These are phyloP conservation scores for Aspergillus oerlinghausenensis DNA, from an alignment of 2,329 filamentous ascomycete species.

Conservation along the genomic window DNA sequence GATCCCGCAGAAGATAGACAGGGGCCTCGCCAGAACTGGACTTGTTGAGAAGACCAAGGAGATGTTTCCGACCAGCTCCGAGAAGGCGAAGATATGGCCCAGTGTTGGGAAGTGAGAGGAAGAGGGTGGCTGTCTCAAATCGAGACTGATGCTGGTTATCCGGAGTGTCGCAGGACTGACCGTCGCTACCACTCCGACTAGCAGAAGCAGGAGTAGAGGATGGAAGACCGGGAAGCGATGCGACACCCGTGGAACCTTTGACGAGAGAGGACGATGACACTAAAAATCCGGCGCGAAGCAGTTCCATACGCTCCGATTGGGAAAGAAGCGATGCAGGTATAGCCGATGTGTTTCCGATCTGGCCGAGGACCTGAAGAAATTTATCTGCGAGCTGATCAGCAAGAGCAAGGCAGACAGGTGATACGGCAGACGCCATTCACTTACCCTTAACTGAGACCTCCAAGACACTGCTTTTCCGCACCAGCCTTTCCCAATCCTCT, in stretches of 20 bases:
- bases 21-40: slow-evolving; percentile 52
- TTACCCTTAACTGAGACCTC: slow-evolving; percentile 33
- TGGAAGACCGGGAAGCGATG: slow-evolving; percentile 34
- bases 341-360: slow-evolving; percentile 44
- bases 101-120: slow-evolving; percentile 56
- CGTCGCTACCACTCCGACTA: slow-evolving; percentile 20
- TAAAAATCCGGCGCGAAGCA: slow-evolving; percentile 53
- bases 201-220: slow-evolving; percentile 15
- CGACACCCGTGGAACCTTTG: slow-evolving; percentile 39
- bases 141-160: slow-evolving; percentile 3
- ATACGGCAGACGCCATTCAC: slow-evolving; percentile 1
- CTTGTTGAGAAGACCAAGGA: slow-evolving; percentile 50
- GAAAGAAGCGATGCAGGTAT: slow-evolving; percentile 44
- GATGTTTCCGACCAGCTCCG: slow-evolving; percentile 50
- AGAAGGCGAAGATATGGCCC: slow-evolving; percentile 58
- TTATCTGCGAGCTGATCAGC: slow-evolving; percentile 35
- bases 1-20: slow-evolving; percentile 51
- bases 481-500: slow-evolving; percentile 47
- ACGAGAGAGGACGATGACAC: slow-evolving; percentile 44
- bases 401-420: background rate
- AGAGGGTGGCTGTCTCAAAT: slow-evolving; percentile 33
- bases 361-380: slow-evolving; percentile 46
- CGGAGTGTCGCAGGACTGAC: background rate
- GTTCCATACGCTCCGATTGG: slow-evolving; percentile 42
- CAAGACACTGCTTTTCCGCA: slow-evolving; percentile 33